phyloP scores from a whole-genome alignment of 176 grass and related monocot genomes.

The Eragrostis nindensis region DNA sequence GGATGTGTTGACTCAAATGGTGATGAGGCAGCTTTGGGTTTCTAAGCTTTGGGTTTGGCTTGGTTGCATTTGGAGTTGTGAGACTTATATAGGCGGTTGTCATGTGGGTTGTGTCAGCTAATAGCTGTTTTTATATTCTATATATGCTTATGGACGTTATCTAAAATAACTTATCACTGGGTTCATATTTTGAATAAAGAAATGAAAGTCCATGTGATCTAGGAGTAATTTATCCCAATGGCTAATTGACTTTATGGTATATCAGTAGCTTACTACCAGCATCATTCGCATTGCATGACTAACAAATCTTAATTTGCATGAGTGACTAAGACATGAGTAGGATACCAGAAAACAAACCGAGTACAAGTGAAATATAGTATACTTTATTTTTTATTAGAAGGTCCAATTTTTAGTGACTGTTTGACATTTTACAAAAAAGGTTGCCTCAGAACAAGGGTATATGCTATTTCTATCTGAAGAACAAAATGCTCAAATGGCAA shows the following conservation, averaged over 20 bases:
- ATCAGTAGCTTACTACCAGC: neutral
- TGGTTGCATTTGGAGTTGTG: slow-evolving; percentile 2
- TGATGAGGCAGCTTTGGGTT: neutral
- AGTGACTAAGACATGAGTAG: neutral
- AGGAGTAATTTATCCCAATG: slow-evolving; percentile 17
- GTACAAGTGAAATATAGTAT: neutral
- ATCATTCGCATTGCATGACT: neutral
- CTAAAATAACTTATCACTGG: slow-evolving; percentile 32
- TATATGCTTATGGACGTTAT: slow-evolving; percentile 9
- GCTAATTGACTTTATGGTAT: neutral
- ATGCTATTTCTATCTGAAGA: no score
- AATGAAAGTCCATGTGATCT: slow-evolving; percentile 26
- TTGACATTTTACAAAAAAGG: neutral
- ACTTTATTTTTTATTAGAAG: neutral
- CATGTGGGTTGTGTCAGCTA: slow-evolving; percentile 43
- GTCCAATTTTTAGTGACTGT: neutral
- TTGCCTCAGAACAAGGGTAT: neutral
- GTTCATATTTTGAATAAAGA: slow-evolving; percentile 37
- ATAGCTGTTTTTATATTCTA: slow-evolving; percentile 5
- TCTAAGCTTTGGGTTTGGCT: slow-evolving; percentile 6
- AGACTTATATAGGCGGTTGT: slow-evolving; percentile 43
- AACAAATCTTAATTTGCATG: neutral
- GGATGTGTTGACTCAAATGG: neutral
- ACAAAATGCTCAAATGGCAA: no score
- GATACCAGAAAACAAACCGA: neutral